phyloP scores from a whole-genome alignment of 805 yeast genomes.

The Priceomyces haplophilus region DNA sequence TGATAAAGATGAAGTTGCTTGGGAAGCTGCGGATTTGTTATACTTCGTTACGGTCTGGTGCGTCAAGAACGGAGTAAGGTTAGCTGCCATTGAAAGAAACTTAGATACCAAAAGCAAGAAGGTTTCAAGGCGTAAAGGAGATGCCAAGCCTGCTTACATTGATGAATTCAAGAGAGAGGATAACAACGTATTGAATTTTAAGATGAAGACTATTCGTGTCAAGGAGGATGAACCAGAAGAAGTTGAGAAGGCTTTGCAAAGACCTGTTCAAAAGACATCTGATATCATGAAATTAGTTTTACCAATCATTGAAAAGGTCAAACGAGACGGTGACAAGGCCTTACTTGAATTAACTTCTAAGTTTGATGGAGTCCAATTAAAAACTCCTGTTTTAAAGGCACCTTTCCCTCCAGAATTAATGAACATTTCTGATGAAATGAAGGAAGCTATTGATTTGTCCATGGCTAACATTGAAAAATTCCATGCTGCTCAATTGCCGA shows the following conservation, averaged over 20 bases:
- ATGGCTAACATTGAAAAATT: slow-evolving; percentile 84
- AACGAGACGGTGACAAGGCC: slow-evolving; percentile 78
- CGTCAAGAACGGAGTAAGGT: slow-evolving; percentile 68
- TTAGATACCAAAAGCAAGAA: slow-evolving; percentile 79
- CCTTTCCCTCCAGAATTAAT: slow-evolving; percentile 83
- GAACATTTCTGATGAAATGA: slow-evolving; percentile 70
- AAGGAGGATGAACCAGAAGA: slow-evolving; percentile 29
- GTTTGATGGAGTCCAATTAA: slow-evolving; percentile 79
- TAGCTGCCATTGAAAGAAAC: slow-evolving; percentile 79
- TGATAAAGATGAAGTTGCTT: slow-evolving; percentile 56
- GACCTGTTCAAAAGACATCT: slow-evolving; percentile 95
- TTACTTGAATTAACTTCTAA: slow-evolving; percentile 84
- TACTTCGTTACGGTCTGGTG: slow-evolving; percentile 56
- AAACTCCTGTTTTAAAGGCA: slow-evolving; percentile 73
- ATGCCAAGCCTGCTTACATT: slow-evolving; percentile 82
- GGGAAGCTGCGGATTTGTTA: slow-evolving; percentile 94
- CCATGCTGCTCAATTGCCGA: slow-evolving; percentile 89
- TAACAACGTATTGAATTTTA: slow-evolving; percentile 34
- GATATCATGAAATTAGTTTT: slow-evolving; percentile 90
- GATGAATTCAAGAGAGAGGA: slow-evolving; percentile 20
- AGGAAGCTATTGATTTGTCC: slow-evolving; percentile 83
- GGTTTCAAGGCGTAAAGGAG: slow-evolving; percentile 91
- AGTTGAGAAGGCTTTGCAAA: slow-evolving; percentile 62
- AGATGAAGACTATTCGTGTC: slow-evolving; percentile 49
- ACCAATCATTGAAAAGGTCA: slow-evolving; percentile 83